Base-by-base conservation (phyloP, 2,329 filamentous ascomycete genomes). In the Malbranchea cinnamomea region DNA sequence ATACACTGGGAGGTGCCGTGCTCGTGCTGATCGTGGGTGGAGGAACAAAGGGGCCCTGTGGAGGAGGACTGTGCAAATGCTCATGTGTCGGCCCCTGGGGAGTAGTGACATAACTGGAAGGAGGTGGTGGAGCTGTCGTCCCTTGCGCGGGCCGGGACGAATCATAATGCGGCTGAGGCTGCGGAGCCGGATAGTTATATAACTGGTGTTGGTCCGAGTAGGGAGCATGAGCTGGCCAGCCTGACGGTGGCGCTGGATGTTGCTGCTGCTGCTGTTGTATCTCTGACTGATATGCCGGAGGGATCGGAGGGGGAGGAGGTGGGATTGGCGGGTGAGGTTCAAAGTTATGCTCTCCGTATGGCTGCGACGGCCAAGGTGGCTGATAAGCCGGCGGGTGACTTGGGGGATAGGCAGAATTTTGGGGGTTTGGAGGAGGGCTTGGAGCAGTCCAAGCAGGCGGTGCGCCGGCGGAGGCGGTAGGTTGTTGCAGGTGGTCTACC, bases 241-340 rank as follows among this genome's bases (percentile, higher is more conserved):
- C 42, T n/a, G n/a, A 43, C 39, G 42, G 37, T 32, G 12, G 10
- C 17, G 20, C 32, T 24, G 15, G 21, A 24, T 22, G 31, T 26
- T 19, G 28, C 33, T 44, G 41, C 36, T 40, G 43, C 10, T 45
- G 43, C 18, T 49, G 46, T 14, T 44, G 37, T 11, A 42, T 34
- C 30, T 46, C 43, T 30, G 41, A 39, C 27, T 57, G 50, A 38
- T 60, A 57, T 19, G 41, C 47, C 5, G 47, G 45, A 14, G 57
- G 58, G 23, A 57, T 43, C 15, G 56, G 56, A n/a, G 57, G 55
- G 1, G 54, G 56, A n/a, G 49, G 50, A 9, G 56, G 54, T 10
- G 57, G 48, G 16, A 48, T 35, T 30, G 44, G 28, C n/a, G 30
- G 32, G 21, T 35, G 33, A 29, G 37, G 30, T n/a, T 41, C 41